Conservation (phyloP, 371 early-diverging fungal species). For the Haplosporangium sp. region DNA sequence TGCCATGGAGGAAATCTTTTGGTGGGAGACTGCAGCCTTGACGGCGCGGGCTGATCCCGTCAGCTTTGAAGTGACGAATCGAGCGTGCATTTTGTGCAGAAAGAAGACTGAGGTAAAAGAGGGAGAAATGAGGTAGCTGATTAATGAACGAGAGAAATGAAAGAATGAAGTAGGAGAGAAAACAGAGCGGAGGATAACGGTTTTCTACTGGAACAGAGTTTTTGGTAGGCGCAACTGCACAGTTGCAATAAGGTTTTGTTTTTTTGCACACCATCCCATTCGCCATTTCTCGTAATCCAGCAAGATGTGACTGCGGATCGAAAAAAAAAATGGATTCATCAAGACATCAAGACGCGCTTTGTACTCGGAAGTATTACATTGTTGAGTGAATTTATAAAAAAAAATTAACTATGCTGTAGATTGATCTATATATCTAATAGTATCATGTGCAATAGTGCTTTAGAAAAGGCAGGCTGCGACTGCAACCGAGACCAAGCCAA, state of each 20-base stretch:
- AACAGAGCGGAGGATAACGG: neutral
- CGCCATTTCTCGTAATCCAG: neutral
- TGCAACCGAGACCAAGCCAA: conserved; percentile 20
- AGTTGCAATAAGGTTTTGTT: neutral
- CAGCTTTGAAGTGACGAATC: conserved; percentile 38
- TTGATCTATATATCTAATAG: neutral
- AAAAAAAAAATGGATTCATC: neutral
- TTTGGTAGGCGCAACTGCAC: neutral
- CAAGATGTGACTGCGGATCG: neutral
- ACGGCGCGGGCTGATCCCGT: conserved; percentile 39
- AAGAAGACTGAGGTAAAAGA: neutral
- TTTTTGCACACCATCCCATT: neutral
- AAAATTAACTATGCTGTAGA: neutral
- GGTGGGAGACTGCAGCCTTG: conserved; percentile 20
- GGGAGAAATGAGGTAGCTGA: neutral
- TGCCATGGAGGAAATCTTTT: conserved; percentile 24
- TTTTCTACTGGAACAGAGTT: too few relatives aligned
- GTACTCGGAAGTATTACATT: neutral
- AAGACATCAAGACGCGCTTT: neutral
- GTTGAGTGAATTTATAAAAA: too few relatives aligned
- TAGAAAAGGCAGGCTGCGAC: conserved; percentile 20
- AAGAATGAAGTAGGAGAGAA: conserved; percentile 10
- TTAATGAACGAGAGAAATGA: neutral
- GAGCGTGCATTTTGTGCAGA: conserved; percentile 32
- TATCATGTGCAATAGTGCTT: neutral